These are phyloP conservation scores for Arabidopsis thaliana DNA, from an alignment of 345 rosid genomes.

Conservation along the genomic window DNA sequence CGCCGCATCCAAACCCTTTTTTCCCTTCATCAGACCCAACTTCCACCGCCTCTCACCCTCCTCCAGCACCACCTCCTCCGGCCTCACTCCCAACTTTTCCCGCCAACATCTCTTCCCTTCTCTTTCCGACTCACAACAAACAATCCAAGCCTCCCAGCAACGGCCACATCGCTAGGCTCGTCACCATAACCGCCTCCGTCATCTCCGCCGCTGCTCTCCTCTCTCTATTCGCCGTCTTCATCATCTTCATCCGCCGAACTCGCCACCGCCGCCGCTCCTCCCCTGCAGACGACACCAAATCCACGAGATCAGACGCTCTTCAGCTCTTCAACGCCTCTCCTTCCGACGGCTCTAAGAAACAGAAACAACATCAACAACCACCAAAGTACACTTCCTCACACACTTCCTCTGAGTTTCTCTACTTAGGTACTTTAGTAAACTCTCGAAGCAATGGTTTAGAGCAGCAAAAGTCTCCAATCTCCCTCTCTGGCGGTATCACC, in stretches of 20 bases:
- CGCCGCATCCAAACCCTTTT: constrained; percentile 49
- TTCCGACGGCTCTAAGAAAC: constrained; percentile 53
- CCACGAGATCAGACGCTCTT: constrained; percentile 56
- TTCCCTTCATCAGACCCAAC: constrained; percentile 52
- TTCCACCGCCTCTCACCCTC: constrained; percentile 38
- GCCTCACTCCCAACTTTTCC: constrained; percentile 72
- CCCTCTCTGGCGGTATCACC: constrained; percentile 47
- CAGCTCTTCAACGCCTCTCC: constrained; percentile 76
- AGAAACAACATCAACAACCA: constrained; percentile 42
- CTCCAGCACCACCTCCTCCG: constrained; percentile 53
- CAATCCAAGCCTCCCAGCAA: constrained; percentile 40
- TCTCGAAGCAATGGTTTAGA: constrained; percentile 46
- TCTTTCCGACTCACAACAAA: constrained; percentile 57
- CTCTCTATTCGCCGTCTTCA: constrained; percentile 48
- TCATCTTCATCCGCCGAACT: constrained; percentile 54
- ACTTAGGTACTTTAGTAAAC: constrained; percentile 78
- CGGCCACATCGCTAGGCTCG: constrained; percentile 43
- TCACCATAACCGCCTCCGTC: constrained; percentile 61
- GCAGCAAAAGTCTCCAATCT: constrained; percentile 46
- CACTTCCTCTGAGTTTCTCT: constrained; percentile 81
- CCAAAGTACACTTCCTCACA: constrained; percentile 50
- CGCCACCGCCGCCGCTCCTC: constrained; percentile 42
- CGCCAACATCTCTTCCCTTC: constrained; percentile 86
- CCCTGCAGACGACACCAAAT: constrained; percentile 48
- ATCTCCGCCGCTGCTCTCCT: constrained; percentile 59